Conservation (phyloP, 768 basidiomycete species). For the Grammothele lineata region DNA sequence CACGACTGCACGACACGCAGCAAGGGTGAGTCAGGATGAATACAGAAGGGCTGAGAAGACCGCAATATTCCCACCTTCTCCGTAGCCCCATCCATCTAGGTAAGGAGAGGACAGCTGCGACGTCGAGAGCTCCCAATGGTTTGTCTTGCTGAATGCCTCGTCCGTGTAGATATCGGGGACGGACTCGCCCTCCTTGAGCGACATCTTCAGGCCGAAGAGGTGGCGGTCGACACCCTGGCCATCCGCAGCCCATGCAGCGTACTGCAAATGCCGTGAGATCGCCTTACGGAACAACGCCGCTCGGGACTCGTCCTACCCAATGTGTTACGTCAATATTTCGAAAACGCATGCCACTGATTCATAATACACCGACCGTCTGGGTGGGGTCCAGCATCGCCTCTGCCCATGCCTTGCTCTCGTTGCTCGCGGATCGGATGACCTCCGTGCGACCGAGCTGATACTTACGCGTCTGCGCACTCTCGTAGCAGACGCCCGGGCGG, state of each 20-base stretch:
- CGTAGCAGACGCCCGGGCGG: slow-evolving; percentile 81
- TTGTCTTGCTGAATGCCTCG: slow-evolving; percentile 59
- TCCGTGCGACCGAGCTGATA: slow-evolving; percentile 91
- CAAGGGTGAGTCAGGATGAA: neutral
- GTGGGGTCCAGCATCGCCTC: slow-evolving; percentile 77
- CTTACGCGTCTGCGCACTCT: slow-evolving; percentile 91
- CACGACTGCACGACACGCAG: slow-evolving; percentile 81
- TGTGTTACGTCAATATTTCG: too few relatives aligned
- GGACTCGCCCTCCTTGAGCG: slow-evolving; percentile 67
- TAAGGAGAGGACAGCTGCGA: slow-evolving; percentile 78
- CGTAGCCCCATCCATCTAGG: slow-evolving; percentile 96
- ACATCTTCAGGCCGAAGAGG: slow-evolving; percentile 87
- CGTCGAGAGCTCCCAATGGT: slow-evolving; percentile 92
- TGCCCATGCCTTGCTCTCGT: slow-evolving; percentile 80
- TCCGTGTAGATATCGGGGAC: slow-evolving; percentile 76
- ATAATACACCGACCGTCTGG: slow-evolving; percentile 44
- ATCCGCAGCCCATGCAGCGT: slow-evolving; percentile 88
- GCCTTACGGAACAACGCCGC: slow-evolving; percentile 71
- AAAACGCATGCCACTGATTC: too few relatives aligned
- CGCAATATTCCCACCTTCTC: slow-evolving; percentile 76
- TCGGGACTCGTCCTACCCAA: slow-evolving; percentile 47
- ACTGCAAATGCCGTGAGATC: slow-evolving; percentile 77
- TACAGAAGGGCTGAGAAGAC: neutral
- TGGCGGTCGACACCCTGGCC: slow-evolving; percentile 95
- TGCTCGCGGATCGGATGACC: slow-evolving; percentile 84